Evolutionary conservation across 306 rosid genomes (phyloP).

Genomic region (Cucumis hystrix): DNA sequence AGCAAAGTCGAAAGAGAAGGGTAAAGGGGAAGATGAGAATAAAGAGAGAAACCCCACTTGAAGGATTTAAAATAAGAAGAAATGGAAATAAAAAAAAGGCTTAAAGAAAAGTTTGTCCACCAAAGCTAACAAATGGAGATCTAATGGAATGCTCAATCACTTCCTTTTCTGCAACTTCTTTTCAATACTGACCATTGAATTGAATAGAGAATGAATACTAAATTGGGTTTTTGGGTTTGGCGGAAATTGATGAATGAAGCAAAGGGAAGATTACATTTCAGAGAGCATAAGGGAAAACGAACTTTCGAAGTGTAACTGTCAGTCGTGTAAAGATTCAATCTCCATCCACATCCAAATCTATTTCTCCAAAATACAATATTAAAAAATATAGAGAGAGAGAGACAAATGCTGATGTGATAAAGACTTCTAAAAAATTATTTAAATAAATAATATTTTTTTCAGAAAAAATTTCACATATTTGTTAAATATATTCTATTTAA

Average conservation of each 20-base stretch:
- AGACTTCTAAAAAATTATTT: too few relatives aligned
- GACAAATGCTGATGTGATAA: too few relatives aligned
- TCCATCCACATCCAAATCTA: too few relatives aligned
- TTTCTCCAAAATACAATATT: too few relatives aligned
- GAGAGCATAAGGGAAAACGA: background rate
- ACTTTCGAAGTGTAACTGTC: background rate
- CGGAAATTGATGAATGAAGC: background rate
- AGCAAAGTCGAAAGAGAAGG: conserved; percentile 48
- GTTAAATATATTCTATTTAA: too few relatives aligned
- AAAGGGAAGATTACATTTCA: background rate
- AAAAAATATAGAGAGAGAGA: too few relatives aligned
- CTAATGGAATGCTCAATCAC: background rate
- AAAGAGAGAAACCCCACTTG: conserved; percentile 2
- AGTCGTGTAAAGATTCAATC: too few relatives aligned
- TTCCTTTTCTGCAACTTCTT: background rate
- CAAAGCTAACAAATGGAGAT: background rate
- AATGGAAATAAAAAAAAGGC: background rate
- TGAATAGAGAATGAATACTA: background rate
- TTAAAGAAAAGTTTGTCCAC: background rate
- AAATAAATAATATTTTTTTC: too few relatives aligned
- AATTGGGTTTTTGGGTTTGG: background rate
- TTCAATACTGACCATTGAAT: background rate
- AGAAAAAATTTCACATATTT: too few relatives aligned
- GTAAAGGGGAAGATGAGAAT: conserved; percentile 8
- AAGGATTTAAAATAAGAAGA: background rate